Evolutionary conservation across 2,329 filamentous ascomycete species (phyloP).

Genomic region (Chaetomium strumarium): DNA sequence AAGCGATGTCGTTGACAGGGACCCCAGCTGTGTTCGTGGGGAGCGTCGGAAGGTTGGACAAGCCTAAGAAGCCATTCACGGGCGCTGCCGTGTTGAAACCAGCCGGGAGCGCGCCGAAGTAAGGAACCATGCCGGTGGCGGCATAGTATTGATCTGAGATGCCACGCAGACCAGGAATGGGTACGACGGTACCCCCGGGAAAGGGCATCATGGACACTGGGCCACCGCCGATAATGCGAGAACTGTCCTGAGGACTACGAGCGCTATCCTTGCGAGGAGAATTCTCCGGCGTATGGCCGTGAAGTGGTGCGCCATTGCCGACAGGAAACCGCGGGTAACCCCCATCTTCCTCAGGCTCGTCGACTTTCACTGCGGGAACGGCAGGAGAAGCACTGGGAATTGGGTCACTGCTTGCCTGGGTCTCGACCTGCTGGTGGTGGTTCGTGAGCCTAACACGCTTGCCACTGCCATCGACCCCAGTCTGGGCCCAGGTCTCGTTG

Average conservation of each 20-base stretch:
- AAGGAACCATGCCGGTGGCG: slow-evolving; percentile 6
- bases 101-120: background rate
- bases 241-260: no score
- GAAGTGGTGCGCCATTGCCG: slow-evolving; percentile 11
- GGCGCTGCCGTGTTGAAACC: background rate
- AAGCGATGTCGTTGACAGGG: background rate
- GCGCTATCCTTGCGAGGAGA: background rate
- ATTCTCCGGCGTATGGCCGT: background rate
- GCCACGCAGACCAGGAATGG: slow-evolving; percentile 11
- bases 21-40: background rate
- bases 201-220: slow-evolving; percentile 9
- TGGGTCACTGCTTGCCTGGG: background rate
- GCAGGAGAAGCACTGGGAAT: background rate
- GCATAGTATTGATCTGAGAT: slow-evolving; percentile 21
- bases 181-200: slow-evolving; percentile 5
- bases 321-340: background rate
- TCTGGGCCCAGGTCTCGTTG: slow-evolving; percentile 38
- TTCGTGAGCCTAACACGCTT: slow-evolving; percentile 38
- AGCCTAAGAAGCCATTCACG: background rate
- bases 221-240: slow-evolving; percentile 5
- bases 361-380: background rate
- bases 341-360: slow-evolving; percentile 6
- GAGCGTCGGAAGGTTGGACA: background rate
- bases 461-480: slow-evolving; percentile 32
- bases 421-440: slow-evolving; percentile 18